Base-by-base conservation (phyloP, 2,329 filamentous ascomycete species). In the Furcasterigmium sp. region DNA sequence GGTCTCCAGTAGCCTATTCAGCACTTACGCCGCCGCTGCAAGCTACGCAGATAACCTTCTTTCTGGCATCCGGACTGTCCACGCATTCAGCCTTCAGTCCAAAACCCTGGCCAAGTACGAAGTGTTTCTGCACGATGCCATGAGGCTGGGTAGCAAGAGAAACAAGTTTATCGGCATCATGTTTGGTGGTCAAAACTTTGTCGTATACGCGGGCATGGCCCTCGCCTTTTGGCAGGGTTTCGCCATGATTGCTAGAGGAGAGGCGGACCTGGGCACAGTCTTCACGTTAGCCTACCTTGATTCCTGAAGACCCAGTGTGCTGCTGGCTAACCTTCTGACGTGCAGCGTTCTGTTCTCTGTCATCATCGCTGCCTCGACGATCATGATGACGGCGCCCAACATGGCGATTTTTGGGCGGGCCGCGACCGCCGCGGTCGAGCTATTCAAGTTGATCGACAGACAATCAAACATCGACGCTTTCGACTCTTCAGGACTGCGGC, bases 181-280 rank as follows among this genome's bases (percentile, higher is more conserved):
- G 61, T 21, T 64, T 68, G 48, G 62, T 62, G 8, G 61, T 60
- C 14, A 68, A 55, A 52, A 50, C 44, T 10, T 82, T 85, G 52
- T 51, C 4, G 28, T 47, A 4, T 53, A 48, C 14, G 44, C 45
- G 9, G 49, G 45, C 4, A 51, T 48, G 46, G 51, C 43, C 3
- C 38, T 53, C 14, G 49, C 49, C 1, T 53, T 53, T 40, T 53
- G 51, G 51, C 51, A 53, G 20, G 51, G 49, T 40, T 65, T 72
- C 36, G 57, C 68, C 1, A 51, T 72, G 43, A 65, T 70, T 4
- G 56, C 59, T 3, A 45, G 46, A 9, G 35, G 44, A 5, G 46
- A 52, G 30, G 37, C 41, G 6, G 29, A 42, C 10, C 15, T 48
- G 5, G 47, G 46, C 10, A 47, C 46, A 1, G 38, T 52, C 3